Conservation (phyloP, 495 filamentous ascomycete genomes). For the Darksidea phi region DNA sequence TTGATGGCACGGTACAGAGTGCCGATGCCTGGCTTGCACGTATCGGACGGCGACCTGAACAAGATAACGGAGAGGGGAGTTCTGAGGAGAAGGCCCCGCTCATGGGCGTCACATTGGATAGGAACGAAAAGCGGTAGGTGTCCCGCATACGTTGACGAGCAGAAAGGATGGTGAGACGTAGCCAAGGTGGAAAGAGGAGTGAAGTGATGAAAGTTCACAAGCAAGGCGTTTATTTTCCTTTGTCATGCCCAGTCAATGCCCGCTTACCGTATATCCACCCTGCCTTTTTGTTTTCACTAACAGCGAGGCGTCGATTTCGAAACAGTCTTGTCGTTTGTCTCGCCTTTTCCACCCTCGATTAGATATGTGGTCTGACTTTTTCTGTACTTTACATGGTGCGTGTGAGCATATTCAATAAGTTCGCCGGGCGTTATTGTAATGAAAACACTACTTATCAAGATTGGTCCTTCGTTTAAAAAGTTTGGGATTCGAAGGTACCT, state of each 20-base stretch:
- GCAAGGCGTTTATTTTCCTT: neutral
- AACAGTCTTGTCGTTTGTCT: neutral
- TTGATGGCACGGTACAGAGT: conserved; percentile 78
- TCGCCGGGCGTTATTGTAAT: too few species aligned
- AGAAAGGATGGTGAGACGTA: neutral
- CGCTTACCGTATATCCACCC: neutral
- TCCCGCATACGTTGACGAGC: neutral
- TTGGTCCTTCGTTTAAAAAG: too few species aligned
- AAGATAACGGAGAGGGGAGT: conserved; percentile 5
- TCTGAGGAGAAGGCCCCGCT: neutral
- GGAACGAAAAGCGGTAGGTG: neutral
- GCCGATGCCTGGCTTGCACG: conserved; percentile 85
- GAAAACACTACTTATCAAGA: too few species aligned
- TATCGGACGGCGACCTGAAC: conserved; percentile 55
- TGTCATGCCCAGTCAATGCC: neutral
- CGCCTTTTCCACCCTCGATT: neutral
- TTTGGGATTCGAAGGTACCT: too few species aligned
- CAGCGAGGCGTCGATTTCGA: neutral
- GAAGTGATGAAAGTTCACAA: too few species aligned
- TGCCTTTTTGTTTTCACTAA: neutral
- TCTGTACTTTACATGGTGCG: neutral
- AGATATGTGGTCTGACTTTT: neutral
- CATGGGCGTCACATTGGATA: neutral
- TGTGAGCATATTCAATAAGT: too few species aligned
- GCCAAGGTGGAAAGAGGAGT: neutral